These are phyloP conservation scores for Aureobasidium pullulans DNA, from an alignment of 2,329 filamentous ascomycete species.

Conservation along the genomic window DNA sequence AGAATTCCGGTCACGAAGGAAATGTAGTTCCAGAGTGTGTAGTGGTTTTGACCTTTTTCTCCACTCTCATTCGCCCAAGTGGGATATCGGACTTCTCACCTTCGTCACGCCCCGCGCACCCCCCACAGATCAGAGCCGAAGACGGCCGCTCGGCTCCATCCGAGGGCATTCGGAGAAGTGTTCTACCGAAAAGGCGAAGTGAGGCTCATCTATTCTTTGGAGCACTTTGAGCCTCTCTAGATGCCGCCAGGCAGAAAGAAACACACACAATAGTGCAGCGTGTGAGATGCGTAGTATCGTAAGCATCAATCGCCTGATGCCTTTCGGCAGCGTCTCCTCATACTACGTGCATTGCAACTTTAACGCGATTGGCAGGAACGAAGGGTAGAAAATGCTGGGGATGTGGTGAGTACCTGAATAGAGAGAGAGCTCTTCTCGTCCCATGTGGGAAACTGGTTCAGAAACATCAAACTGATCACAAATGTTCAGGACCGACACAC, in stretches of 20 bases:
- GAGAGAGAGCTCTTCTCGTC: background rate
- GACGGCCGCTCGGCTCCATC: background rate
- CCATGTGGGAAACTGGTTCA: background rate
- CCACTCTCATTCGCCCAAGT: constrained; percentile 5
- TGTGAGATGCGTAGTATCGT: too few species aligned
- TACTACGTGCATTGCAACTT: too few species aligned
- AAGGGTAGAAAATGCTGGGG: background rate
- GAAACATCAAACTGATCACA: background rate
- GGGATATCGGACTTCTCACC: constrained; percentile 10
- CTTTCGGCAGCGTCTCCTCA: background rate
- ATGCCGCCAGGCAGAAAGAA: too few species aligned
- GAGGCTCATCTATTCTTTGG: background rate
- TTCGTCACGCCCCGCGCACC: constrained; percentile 5
- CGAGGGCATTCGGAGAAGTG: background rate
- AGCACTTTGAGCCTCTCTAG: background rate
- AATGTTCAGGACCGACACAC: background rate
- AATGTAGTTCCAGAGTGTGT: background rate
- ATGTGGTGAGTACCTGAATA: background rate
- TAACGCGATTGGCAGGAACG: background rate
- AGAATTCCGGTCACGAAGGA: background rate
- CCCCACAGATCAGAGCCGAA: background rate
- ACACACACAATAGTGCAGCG: too few species aligned
- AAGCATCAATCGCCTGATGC: too few species aligned
- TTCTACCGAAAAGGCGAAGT: background rate
- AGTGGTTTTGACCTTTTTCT: constrained; percentile 5